These are phyloP conservation scores for Cladosporium sp. DNA, from an alignment of 2,329 filamentous ascomycete genomes.

Conservation along the genomic window DNA sequence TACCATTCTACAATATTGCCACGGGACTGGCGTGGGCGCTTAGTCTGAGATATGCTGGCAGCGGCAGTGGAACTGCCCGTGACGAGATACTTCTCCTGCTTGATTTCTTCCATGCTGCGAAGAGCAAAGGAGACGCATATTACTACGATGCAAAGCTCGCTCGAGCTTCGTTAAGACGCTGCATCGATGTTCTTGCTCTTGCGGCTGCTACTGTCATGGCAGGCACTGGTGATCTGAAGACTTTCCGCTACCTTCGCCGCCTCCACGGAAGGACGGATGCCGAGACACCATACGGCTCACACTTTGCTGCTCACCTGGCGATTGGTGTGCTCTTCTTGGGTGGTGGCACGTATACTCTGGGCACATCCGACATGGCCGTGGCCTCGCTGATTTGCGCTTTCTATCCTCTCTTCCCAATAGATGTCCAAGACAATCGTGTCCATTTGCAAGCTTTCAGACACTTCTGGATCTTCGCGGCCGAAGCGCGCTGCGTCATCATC, in stretches of 20 bases:
- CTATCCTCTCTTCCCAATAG: slow-evolving; percentile 86
- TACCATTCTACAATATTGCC: slow-evolving; percentile 89
- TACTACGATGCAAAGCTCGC: slow-evolving; percentile 81
- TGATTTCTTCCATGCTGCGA: slow-evolving; percentile 45
- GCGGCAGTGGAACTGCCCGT: slow-evolving; percentile 60
- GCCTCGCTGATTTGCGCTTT: slow-evolving; percentile 85
- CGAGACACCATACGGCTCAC: slow-evolving; percentile 86
- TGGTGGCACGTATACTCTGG: slow-evolving; percentile 87
- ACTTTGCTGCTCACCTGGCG: slow-evolving; percentile 87
- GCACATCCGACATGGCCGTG: slow-evolving; percentile 80
- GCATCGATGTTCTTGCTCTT: slow-evolving; percentile 81
- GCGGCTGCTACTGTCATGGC: slow-evolving; percentile 89
- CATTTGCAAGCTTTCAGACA: slow-evolving; percentile 96
- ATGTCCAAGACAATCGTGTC: slow-evolving; percentile 87
- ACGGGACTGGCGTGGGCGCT: slow-evolving; percentile 77
- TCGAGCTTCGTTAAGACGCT: slow-evolving; percentile 79
- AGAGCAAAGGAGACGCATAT: slow-evolving; percentile 23
- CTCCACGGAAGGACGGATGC: slow-evolving; percentile 82
- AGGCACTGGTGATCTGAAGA: slow-evolving; percentile 81
- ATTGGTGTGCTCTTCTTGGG: slow-evolving; percentile 88
- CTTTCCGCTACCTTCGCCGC: slow-evolving; percentile 79
- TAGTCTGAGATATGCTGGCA: slow-evolving; percentile 45
- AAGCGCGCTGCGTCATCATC: slow-evolving; percentile 81
- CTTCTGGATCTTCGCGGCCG: slow-evolving; percentile 91
- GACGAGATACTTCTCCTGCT: slow-evolving; percentile 81